phyloP scores from a whole-genome alignment of 768 basidiomycete species.

The Leccinellum luteum region DNA sequence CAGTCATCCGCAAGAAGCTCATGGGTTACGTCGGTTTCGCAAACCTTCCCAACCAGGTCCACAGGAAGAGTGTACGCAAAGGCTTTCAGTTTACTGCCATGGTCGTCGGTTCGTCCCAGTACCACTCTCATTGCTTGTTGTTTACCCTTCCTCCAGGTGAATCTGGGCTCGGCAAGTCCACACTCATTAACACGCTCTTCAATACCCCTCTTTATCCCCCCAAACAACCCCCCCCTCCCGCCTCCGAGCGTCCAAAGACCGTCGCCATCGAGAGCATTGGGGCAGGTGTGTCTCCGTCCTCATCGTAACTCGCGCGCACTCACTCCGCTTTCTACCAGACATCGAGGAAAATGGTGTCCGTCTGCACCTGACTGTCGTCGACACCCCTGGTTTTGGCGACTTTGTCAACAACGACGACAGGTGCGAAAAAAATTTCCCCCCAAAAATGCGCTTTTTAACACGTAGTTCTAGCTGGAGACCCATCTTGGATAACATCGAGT shows the following conservation, averaged over 20 bases:
- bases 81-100: conserved; percentile 99
- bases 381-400: conserved; percentile 98
- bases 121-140: background rate
- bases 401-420: conserved; percentile 99
- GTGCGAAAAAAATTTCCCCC: conserved; percentile 40
- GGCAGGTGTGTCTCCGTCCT: conserved; percentile 60
- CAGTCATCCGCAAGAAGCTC: conserved; percentile 80
- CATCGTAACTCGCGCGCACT: background rate
- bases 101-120: conserved; percentile 85
- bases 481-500: conserved; percentile 96
- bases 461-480: conserved; percentile 82
- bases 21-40: conserved; percentile 96
- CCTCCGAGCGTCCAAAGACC: conserved; percentile 85
- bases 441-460: conserved; percentile 16
- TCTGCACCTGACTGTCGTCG: conserved; percentile 96
- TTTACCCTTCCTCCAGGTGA: conserved; percentile 60
- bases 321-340: conserved; percentile 52
- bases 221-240: conserved; percentile 80
- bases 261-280: conserved; percentile 98
- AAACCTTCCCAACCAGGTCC: conserved; percentile 98
- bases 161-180: conserved; percentile 98
- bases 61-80: conserved; percentile 96
- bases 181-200: conserved; percentile 98
- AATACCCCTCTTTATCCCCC: conserved; percentile 92
- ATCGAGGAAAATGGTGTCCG: conserved; percentile 99